Percentiles rank a stretch among this genome's conserved stretches.
Evolutionary conservation across 805 yeast species (phyloP).

Genomic region (Maudiozyma serrabonitensis): DNA sequence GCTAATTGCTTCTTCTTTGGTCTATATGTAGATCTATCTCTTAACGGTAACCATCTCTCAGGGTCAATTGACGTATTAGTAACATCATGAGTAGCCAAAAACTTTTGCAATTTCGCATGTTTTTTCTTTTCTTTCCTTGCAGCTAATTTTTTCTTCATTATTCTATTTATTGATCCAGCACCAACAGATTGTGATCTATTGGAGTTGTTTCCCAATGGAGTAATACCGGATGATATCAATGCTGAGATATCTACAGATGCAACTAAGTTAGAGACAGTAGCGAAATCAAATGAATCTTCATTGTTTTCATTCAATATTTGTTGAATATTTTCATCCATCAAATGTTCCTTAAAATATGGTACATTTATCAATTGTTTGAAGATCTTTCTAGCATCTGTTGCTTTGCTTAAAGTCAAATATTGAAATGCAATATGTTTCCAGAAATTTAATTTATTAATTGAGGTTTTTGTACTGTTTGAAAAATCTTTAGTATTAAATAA

Average conservation of each 20-base stretch:
- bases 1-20: constrained; percentile 51
- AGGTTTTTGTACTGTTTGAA: background rate
- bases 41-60: constrained; percentile 89
- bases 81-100: constrained; percentile 14
- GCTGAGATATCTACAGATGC: constrained; percentile 15
- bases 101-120: constrained; percentile 16
- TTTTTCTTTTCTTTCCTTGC: constrained; percentile 12
- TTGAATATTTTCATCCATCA: constrained; percentile 1
- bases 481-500: background rate
- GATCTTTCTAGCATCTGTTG: constrained; percentile 8
- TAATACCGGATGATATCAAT: constrained; percentile 13
- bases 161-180: constrained; percentile 8
- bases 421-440: constrained; percentile 26
- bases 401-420: constrained; percentile 14
- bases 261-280: constrained; percentile 12
- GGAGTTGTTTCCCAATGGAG: constrained; percentile 12
- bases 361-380: constrained; percentile 1
- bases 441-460: constrained; percentile 10
- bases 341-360: background rate
- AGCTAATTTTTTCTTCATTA: constrained; percentile 27
- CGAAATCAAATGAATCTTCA: constrained; percentile 5
- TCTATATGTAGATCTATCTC: constrained; percentile 74
- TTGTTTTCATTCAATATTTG: constrained; percentile 7
- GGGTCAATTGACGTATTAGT: constrained; percentile 36
- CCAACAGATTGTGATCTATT: constrained; percentile 6